A percentile compares a stretch with the other conserved stretches of the same genome.
These are phyloP conservation scores for Otatea glauca DNA, from an alignment of 176 grass and related monocot species.

Conservation along the genomic window DNA sequence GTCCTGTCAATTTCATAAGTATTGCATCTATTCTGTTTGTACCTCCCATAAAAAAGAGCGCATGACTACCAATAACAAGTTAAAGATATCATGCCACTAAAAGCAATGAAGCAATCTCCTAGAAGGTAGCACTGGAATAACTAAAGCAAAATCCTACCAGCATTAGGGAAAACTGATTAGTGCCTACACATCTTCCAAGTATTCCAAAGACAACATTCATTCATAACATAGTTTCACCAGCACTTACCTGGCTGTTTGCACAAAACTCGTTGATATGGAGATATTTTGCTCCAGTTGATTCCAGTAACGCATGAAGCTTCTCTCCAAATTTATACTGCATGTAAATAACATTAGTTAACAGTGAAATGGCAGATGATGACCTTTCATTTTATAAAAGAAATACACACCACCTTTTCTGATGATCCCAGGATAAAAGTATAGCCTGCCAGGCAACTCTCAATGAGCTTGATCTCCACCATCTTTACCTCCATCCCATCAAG, in stretches of 20 bases:
- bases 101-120: constrained; percentile 27
- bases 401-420: constrained; percentile 60
- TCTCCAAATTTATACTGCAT: constrained; percentile 92
- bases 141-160: background rate
- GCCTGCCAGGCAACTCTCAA: constrained; percentile 65
- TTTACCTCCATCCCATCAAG: constrained; percentile 72
- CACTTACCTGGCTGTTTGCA: constrained; percentile 79
- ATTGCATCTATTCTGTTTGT: constrained; percentile 43
- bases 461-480: constrained; percentile 58
- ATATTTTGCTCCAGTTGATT: constrained; percentile 75
- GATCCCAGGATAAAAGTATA: constrained; percentile 83
- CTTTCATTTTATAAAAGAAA: constrained; percentile 21
- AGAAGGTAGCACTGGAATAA: constrained; percentile 10
- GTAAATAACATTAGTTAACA: constrained; percentile 31
- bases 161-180: background rate
- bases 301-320: constrained; percentile 67
- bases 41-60: constrained; percentile 49
- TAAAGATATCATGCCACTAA: constrained; percentile 9
- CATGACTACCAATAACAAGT: constrained; percentile 5
- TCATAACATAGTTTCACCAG: constrained; percentile 25
- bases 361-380: background rate
- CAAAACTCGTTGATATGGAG: constrained; percentile 68
- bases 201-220: constrained; percentile 6
- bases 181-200: background rate
- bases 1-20: constrained; percentile 58